Evolutionary conservation across 352 stramenopile species (phyloP), one percentile per base, ranked within the genome.

Genomic region (Thraustochytrium sp.): DNA sequence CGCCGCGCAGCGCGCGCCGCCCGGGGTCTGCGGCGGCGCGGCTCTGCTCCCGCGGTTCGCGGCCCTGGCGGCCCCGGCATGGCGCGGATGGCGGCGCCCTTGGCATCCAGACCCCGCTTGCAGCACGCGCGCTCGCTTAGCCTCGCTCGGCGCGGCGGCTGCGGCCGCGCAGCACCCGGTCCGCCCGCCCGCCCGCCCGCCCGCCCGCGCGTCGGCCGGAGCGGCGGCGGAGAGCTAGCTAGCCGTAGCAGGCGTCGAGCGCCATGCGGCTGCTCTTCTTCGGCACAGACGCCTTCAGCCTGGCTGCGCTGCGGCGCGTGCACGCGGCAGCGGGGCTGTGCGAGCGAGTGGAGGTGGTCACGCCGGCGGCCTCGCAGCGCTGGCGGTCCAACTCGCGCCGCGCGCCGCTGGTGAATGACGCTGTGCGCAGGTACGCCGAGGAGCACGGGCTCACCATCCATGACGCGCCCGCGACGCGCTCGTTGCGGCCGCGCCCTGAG

Each of bases 221-320:
- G 51, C 51, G 26, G 9, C 31, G 21, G 26, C 51, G 4, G 51
- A 59, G n/a, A 11, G 51, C 9, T n/a, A 11, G 51, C 2, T n/a
- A 9, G 51, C 18, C 51, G 9, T 26, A 34, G 1, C 26, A n/a
- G 5, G 51, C 16, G 8, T 23, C 0, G 0, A 16, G 1, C 11
- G 46, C 31, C 0, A 80, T 80, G 68, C 68, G 68, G 8, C 21
- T 63, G 46, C 68, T 80, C 51, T 80, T 80, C 68, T 80, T 80
- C 38, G 68, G 68, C 2, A 80, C 31, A n/a, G 68, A 80, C 68
- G 21, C 26, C 49, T 55, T 62, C 34, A 72, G 59, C 59, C 40
- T 72, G 36, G 62, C 62, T 2, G 9, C 68, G 51, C 68, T 80
- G 48, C 31, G 31, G 51, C 31, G 34, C 8, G 23, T 80, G 23